Base-by-base conservation (phyloP, 306 rosid genomes). In the Trichosanthes cucumerina region DNA sequence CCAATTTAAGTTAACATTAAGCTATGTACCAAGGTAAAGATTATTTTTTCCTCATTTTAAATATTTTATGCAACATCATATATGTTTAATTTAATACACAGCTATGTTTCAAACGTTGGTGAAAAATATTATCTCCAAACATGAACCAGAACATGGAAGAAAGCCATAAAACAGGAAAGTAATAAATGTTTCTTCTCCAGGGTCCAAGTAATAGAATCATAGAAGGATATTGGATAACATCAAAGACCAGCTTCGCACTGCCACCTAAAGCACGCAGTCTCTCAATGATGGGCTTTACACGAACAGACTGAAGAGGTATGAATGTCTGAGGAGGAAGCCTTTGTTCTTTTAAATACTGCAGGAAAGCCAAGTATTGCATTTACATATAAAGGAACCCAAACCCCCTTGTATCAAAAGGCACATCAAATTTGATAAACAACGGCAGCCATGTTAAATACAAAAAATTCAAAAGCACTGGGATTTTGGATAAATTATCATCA, bases 271-370 rank as follows among this genome's bases (percentile, higher is more conserved):
- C 80, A 56, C 99, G 99, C 87, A 96, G 79, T 85, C 98, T 88
- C 86, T 96, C 99, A 88, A 89, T 84, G 74, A 96, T 83, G 34
- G 93, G 98, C 91, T 96, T 96, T 78, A 96, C 96, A 34, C 99
- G 97, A 85, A 93, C 77, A 66, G 97, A 91, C 84, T 96, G 93
- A 81, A 96, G 91, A 86, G 99, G 99, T 90, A 96, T 96, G 86
- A 96, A 96, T 75, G 99, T 96, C 87, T 91, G 98, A 64, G 99
- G 99, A 84, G 99, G 99, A 85, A 96, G 99, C 91, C 98, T 92
- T 78, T 93, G 99, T 80, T 96, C 99, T 92, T 96, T 96, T 91
- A 96, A 93, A 87, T 96, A 96, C 99, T 96, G 91, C 81, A 85
- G 47, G 81, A 63, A 83, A 83, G 68, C 80, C 81, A 76, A 81